Conservation (phyloP, 768 basidiomycete genomes). For the Suillus brevipes region DNA sequence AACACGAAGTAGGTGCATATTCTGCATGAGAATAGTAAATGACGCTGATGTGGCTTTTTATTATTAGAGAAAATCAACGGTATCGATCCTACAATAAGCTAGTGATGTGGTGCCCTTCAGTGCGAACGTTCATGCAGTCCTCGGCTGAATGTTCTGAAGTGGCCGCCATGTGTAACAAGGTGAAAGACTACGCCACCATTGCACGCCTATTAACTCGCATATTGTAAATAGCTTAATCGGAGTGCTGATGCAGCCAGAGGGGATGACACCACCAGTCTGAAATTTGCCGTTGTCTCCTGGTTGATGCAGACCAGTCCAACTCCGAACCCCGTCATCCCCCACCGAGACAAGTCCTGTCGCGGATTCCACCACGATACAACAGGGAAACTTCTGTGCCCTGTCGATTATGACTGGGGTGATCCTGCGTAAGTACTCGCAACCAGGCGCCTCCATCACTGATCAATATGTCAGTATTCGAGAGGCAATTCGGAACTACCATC, state of each 20-base stretch:
- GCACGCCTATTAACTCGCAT: not conserved
- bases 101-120: not conserved
- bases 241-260: slow-evolving; percentile 2
- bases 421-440: not conserved
- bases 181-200: not conserved
- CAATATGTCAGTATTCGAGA: not conserved
- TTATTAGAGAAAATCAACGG: not conserved
- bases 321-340: not conserved
- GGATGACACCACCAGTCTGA: slow-evolving; percentile 4
- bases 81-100: slow-evolving; percentile 6
- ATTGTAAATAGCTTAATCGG: not conserved
- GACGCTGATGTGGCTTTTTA: not conserved
- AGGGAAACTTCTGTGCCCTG: not conserved
- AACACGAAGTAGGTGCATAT: too few species aligned
- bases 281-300: not conserved
- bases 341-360: not conserved
- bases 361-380: not conserved
- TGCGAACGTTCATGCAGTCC: not conserved
- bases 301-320: not conserved
- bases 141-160: not conserved
- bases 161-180: not conserved
- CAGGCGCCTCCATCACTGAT: not conserved
- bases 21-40: too few species aligned
- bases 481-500: slow-evolving; percentile 15
- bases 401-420: not conserved